These are phyloP conservation scores for Coniochaeta sp. DNA, from an alignment of 2,329 filamentous ascomycete genomes.

Conservation along the genomic window DNA sequence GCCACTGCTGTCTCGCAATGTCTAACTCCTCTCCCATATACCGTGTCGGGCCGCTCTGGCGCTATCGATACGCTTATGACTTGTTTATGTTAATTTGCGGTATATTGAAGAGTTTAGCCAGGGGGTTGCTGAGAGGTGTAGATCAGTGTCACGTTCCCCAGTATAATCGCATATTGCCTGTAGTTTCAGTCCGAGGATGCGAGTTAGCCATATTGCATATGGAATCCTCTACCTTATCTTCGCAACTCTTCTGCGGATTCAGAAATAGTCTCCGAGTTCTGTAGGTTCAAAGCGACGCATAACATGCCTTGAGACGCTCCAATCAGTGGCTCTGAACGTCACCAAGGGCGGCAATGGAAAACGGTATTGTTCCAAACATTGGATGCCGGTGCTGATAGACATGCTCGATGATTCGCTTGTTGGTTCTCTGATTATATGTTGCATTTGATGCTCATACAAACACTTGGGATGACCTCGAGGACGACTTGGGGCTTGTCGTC, in stretches of 20 bases:
- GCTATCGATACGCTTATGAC: neutral
- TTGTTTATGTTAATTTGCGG: neutral
- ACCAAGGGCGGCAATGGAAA: no score
- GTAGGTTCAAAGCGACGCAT: neutral
- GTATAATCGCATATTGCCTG: neutral
- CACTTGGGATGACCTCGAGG: no score
- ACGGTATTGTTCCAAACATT: no score
- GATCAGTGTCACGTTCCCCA: neutral
- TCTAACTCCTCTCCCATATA: neutral
- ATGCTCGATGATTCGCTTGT: no score
- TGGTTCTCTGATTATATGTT: no score
- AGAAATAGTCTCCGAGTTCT: neutral
- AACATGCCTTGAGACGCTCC: no score
- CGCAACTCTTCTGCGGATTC: neutral
- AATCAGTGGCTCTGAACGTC: no score
- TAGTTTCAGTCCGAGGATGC: neutral
- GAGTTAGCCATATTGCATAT: neutral
- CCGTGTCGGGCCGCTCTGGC: neutral
- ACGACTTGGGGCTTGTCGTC: no score
- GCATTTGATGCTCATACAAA: no score
- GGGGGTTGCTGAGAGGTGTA: neutral
- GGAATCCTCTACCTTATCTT: neutral
- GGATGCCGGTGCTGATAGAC: no score
- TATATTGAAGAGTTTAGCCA: neutral
- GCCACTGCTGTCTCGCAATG: neutral